Conservation (phyloP, 345 rosid genomes). For the Ceriops tagal region DNA sequence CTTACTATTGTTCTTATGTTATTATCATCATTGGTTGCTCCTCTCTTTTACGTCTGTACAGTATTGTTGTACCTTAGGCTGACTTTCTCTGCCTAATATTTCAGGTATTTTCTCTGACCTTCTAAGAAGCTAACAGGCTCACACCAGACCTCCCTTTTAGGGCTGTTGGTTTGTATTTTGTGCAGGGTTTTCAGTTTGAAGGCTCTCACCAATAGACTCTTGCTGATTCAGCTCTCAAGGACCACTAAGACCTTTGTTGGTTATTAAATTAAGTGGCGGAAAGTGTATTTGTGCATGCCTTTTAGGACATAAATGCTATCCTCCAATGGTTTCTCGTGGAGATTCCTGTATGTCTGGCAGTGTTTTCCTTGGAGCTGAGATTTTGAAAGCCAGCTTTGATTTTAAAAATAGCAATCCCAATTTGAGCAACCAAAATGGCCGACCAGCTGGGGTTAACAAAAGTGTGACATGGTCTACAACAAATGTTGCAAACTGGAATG, state of each 20-base stretch:
- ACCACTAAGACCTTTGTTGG: constrained; percentile 15
- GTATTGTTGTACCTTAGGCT: constrained; percentile 24
- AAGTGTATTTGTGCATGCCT: not conserved
- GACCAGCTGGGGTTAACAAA: no score
- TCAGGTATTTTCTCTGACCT: constrained; percentile 99
- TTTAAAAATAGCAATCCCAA: no score
- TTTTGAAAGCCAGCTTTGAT: constrained; percentile 9
- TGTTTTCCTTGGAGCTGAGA: not conserved
- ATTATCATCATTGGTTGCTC: not conserved
- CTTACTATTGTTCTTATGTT: no score
- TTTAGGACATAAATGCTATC: not conserved
- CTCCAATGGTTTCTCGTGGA: not conserved
- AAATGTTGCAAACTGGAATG: no score
- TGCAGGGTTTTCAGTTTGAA: constrained; percentile 63
- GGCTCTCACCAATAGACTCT: constrained; percentile 37
- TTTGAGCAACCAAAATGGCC: no score
- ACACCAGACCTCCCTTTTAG: constrained; percentile 68
- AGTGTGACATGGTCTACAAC: no score
- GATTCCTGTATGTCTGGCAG: not conserved
- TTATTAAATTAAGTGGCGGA: not conserved
- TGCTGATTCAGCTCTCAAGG: constrained; percentile 32
- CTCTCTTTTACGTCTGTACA: not conserved
- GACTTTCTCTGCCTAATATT: constrained; percentile 59
- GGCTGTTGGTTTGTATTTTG: constrained; percentile 92
- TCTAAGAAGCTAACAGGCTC: constrained; percentile 91